Evolutionary conservation across 345 rosid genomes (phyloP), one percentile per base, ranked within the genome.

Genomic region (Limnanthes douglasii): DNA sequence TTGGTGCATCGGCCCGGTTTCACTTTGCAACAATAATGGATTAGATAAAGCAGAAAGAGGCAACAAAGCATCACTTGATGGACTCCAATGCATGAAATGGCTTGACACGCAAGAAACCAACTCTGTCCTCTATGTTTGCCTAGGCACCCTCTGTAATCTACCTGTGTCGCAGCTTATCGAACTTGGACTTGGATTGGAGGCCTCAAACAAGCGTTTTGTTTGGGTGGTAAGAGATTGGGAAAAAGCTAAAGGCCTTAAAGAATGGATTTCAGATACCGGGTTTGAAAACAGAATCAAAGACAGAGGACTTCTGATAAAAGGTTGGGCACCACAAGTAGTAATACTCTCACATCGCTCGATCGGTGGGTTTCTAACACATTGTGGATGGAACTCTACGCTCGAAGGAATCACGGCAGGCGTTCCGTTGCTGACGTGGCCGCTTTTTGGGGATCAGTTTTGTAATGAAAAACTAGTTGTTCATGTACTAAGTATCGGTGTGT

Each of bases 351-450:
- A 70, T 15, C 11, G 41, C 0, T 34, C 70, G 0, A 13, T 61
- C 0, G 73, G 72, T 38, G 72, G 72, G 1, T 74, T 74, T 49
- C 41, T 74, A 37, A 74, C 75, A 18, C 75, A 67, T 8, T 70
- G 84, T 11, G 82, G 82, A 8, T 73, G 82, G 82, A 74, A 70
- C 27, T 73, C 82, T 5, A 60, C 63, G 0, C 11, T 69, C 4
- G 83, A 75, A 43, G 75, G 70, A 0, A 41, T 68, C 0, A 46
- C 50, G 4, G 53, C 61, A 0, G 78, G 75, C 11, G 32, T 56
- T 20, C 64, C 68, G 5, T 11, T 54, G 4, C 1, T 54, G 31
- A 54, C 60, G 28, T 47, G 60, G 54, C 60, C 54, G 22, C 36
- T 54, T 20, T 54, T 11, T 29, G 49, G 48, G 21, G 60, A 54